Percentiles rank a stretch among this genome's conserved stretches.
phyloP scores from a whole-genome alignment of 192 early-diverging fungal genomes.

The Backusella tarrabulga region DNA sequence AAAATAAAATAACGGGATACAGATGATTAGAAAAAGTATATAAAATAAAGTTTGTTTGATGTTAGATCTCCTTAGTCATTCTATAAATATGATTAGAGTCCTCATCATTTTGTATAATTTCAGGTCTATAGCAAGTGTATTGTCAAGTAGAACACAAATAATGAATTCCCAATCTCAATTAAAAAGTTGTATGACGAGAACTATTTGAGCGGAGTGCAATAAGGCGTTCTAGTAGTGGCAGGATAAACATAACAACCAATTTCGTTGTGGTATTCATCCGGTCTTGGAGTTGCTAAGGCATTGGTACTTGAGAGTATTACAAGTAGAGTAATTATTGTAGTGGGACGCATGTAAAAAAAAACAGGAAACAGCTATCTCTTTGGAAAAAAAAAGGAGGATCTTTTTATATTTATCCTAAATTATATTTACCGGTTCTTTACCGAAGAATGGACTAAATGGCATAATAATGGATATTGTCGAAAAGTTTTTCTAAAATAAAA shows the following conservation, averaged over 20 bases:
- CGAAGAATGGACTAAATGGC: too few species aligned
- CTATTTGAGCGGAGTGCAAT: slow-evolving; percentile 1
- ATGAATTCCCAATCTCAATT: background rate
- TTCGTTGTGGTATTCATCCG: slow-evolving; percentile 3
- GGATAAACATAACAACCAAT: slow-evolving; percentile 3
- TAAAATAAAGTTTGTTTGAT: background rate
- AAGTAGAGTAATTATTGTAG: background rate
- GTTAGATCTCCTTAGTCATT: background rate
- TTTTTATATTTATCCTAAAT: too few species aligned
- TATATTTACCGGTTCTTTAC: too few species aligned
- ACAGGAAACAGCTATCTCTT: background rate
- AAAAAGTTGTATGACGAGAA: background rate
- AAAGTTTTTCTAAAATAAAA: too few species aligned
- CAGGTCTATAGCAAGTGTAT: background rate
- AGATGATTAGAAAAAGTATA: background rate
- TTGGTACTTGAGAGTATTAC: background rate
- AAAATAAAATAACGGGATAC: background rate
- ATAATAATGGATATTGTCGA: too few species aligned
- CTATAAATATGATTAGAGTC: background rate
- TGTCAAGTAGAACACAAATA: background rate
- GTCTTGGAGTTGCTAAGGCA: background rate
- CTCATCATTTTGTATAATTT: background rate
- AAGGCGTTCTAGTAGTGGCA: slow-evolving; percentile 8
- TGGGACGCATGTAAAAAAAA: background rate
- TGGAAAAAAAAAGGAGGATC: background rate